Conservation (phyloP, 768 basidiomycete genomes). For the Antrodiella citrinella region DNA sequence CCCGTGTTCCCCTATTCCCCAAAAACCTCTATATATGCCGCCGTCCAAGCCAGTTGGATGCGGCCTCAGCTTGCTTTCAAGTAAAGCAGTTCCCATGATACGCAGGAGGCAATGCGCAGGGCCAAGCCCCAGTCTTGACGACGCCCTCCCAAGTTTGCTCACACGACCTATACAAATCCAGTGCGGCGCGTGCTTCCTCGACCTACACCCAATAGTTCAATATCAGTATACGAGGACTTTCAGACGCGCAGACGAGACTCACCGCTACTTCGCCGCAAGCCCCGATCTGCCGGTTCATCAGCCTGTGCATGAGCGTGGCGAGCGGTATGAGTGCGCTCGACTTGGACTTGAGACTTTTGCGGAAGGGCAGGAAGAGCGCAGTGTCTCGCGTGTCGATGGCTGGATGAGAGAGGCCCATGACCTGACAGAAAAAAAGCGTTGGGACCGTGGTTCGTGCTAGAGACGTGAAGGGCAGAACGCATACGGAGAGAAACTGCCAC, state of each 20-base stretch:
- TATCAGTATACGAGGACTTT: neutral
- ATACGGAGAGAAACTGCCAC: slow-evolving; percentile 46
- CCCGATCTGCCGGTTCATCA: slow-evolving; percentile 39
- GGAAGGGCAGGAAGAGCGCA: slow-evolving; percentile 43
- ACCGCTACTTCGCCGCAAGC: slow-evolving; percentile 32
- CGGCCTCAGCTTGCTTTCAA: no score
- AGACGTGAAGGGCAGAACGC: slow-evolving; percentile 12
- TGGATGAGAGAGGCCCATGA: slow-evolving; percentile 43
- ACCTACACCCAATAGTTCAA: slow-evolving; percentile 22
- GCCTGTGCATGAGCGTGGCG: slow-evolving; percentile 31
- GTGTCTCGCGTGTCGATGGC: slow-evolving; percentile 47
- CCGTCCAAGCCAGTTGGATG: no score
- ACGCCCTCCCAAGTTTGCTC: slow-evolving; percentile 41
- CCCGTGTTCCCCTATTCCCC: no score
- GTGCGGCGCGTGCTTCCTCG: slow-evolving; percentile 40
- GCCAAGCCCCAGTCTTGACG: slow-evolving; percentile 40
- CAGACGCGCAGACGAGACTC: no score
- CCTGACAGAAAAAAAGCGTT: no score
- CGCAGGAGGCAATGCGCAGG: slow-evolving; percentile 30
- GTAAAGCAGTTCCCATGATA: slow-evolving; percentile 18
- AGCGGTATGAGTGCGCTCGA: slow-evolving; percentile 28
- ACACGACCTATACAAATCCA: slow-evolving; percentile 46
- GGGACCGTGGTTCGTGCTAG: neutral
- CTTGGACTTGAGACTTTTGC: slow-evolving; percentile 31
- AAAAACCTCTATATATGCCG: no score